These are phyloP conservation scores for Teratosphaeriaceae sp. DNA, from an alignment of 2,329 filamentous ascomycete genomes.

Conservation along the genomic window DNA sequence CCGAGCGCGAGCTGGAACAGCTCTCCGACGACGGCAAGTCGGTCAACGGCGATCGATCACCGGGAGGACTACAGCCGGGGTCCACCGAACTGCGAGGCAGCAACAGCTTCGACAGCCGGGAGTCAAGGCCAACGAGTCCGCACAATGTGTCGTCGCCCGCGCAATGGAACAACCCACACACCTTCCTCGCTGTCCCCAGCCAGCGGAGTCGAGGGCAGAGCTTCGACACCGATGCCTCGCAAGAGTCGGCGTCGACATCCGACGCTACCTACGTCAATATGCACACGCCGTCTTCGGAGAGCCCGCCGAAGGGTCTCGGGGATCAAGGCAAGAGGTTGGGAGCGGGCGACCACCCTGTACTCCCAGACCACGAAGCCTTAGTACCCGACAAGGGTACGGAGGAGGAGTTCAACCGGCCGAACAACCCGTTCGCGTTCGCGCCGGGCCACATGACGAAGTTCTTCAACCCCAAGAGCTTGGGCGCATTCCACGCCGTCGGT, in stretches of 20 bases:
- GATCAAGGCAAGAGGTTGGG: slow-evolving; percentile 18
- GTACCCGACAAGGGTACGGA: slow-evolving; percentile 71
- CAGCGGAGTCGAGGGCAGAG: slow-evolving; percentile 59
- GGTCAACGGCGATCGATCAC: slow-evolving; percentile 14
- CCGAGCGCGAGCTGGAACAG: slow-evolving; percentile 23
- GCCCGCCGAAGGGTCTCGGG: slow-evolving; percentile 20
- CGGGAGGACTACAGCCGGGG: slow-evolving; percentile 11
- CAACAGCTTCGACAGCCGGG: slow-evolving; percentile 58
- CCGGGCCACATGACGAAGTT: slow-evolving; percentile 76
- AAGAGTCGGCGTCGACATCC: slow-evolving; percentile 50
- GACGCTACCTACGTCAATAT: slow-evolving; percentile 55
- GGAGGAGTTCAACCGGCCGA: slow-evolving; percentile 63
- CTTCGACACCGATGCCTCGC: slow-evolving; percentile 55
- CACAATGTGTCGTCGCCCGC: slow-evolving; percentile 62
- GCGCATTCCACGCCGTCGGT: slow-evolving; percentile 68
- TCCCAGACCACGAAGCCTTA: slow-evolving; percentile 62
- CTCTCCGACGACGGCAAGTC: slow-evolving; percentile 24
- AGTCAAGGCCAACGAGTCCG: slow-evolving; percentile 59
- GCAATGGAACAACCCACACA: slow-evolving; percentile 47
- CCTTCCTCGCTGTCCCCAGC: slow-evolving; percentile 55
- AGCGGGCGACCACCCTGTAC: slow-evolving; percentile 44
- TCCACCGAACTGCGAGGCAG: slow-evolving; percentile 46
- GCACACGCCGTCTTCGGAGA: slow-evolving; percentile 30
- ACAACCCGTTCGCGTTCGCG: slow-evolving; percentile 81
- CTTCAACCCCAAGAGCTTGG: slow-evolving; percentile 70